Evolutionary conservation across 2,329 filamentous ascomycete genomes (phyloP).

Genomic region (Venturia nashicola): DNA sequence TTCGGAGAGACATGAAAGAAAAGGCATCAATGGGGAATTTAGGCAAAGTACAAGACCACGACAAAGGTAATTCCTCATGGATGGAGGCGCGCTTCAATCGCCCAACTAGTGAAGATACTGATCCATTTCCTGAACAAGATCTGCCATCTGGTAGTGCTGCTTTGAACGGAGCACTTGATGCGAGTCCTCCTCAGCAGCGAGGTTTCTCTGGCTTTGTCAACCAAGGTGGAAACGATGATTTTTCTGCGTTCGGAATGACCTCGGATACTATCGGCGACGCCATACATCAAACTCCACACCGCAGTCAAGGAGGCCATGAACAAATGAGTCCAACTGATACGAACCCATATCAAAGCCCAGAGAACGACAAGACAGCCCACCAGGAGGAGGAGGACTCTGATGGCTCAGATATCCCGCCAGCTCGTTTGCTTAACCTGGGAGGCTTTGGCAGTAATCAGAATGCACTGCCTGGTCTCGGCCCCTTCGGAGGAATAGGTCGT

Average conservation of each 20-base stretch:
- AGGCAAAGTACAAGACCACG: constrained; percentile 32
- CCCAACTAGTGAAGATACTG: constrained; percentile 52
- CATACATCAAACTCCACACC: constrained; percentile 39
- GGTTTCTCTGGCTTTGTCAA: constrained; percentile 28
- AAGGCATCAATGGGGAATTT: constrained; percentile 31
- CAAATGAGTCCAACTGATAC: constrained; percentile 86
- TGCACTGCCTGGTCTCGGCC: constrained; percentile 20
- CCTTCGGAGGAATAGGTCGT: constrained; percentile 25
- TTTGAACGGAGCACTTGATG: constrained; percentile 63
- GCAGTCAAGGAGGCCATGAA: constrained; percentile 41
- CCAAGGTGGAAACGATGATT: constrained; percentile 41
- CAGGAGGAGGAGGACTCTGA: constrained; percentile 48
- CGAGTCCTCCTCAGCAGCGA: constrained; percentile 39
- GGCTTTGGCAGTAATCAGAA: constrained; percentile 21
- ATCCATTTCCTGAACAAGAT: constrained; percentile 58
- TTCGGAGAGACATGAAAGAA: constrained; percentile 34
- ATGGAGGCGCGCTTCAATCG: constrained; percentile 33
- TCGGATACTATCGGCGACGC: constrained; percentile 44
- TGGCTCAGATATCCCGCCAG: constrained; percentile 41
- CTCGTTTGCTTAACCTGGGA: constrained; percentile 45
- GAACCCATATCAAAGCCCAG: constrained; percentile 89
- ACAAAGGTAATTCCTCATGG: constrained; percentile 38
- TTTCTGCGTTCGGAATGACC: constrained; percentile 49
- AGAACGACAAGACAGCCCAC: constrained; percentile 45
- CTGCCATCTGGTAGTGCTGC: constrained; percentile 56